These are phyloP conservation scores for Ganoderma sinense DNA, from an alignment of 1,284 basidiomycete genomes.

Conservation along the genomic window DNA sequence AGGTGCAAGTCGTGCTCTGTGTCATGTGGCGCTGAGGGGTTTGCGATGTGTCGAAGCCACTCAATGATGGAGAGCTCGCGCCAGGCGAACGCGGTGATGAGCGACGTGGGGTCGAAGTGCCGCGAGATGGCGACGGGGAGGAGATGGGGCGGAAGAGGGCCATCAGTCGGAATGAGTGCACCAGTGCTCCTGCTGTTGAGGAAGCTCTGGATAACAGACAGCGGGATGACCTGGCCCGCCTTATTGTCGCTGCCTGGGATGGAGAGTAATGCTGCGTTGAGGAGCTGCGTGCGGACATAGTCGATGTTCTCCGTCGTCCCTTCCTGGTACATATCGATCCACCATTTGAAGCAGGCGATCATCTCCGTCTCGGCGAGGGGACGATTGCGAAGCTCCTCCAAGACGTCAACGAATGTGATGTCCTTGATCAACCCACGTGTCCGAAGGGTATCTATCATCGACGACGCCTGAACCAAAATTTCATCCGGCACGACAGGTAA, in stretches of 20 bases:
- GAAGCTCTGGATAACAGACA: constrained; percentile 77
- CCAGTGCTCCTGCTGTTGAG: constrained; percentile 72
- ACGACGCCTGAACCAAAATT: constrained; percentile 67
- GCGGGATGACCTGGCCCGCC: constrained; percentile 66
- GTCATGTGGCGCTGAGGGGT: constrained; percentile 50
- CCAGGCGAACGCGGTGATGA: constrained; percentile 80
- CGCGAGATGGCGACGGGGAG: constrained; percentile 79
- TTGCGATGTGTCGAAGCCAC: constrained; percentile 80
- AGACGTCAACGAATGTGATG: constrained; percentile 89
- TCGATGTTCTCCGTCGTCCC: constrained; percentile 51
- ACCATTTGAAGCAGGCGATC: constrained; percentile 90
- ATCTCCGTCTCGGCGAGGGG: constrained; percentile 83
- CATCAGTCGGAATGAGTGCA: constrained; percentile 77
- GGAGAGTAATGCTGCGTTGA: constrained; percentile 75
- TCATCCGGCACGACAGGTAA: constrained; percentile 81
- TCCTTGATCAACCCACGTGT: constrained; percentile 77
- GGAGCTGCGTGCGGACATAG: constrained; percentile 64
- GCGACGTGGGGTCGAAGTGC: constrained; percentile 62
- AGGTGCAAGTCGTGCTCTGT: constrained; percentile 72
- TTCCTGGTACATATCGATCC: constrained; percentile 72
- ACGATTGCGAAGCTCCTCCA: constrained; percentile 78
- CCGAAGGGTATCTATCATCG: constrained; percentile 74
- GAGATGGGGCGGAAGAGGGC: constrained; percentile 83
- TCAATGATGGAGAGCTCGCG: constrained; percentile 79
- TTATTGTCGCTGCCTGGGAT: constrained; percentile 46